Evolutionary conservation across 768 basidiomycete species (phyloP).

Genomic region (Dioszegia crocea): DNA sequence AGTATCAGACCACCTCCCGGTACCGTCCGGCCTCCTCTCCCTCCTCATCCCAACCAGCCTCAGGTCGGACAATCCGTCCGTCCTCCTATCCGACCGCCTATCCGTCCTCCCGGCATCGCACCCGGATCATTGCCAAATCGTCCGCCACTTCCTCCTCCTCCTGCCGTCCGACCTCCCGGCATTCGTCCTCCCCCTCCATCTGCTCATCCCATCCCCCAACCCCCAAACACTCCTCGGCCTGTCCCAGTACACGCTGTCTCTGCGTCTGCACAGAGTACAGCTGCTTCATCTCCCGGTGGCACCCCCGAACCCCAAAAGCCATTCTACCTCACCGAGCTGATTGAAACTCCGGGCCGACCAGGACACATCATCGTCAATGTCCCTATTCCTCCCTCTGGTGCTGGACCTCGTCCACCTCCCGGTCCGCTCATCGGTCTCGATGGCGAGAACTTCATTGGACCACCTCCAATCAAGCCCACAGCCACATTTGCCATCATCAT

Average conservation of each 20-base stretch:
- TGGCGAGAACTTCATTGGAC: conserved; percentile 47
- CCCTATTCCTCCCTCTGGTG: conserved; percentile 43
- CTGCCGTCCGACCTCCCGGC: background rate
- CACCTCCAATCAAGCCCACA: conserved; percentile 72
- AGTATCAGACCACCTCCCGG: background rate
- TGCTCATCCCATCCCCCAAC: background rate
- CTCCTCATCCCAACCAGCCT: background rate
- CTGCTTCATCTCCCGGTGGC: conserved; percentile 7
- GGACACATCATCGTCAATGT: conserved; percentile 46
- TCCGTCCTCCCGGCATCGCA: background rate
- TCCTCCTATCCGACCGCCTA: background rate
- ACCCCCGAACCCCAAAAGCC: conserved; percentile 38
- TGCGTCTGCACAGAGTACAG: conserved; percentile 2
- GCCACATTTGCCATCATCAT: conserved; percentile 89
- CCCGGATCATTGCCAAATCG: background rate
- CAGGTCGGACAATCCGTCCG: background rate
- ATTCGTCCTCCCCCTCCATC: background rate
- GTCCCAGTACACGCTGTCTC: conserved; percentile 10
- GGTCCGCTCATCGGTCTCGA: conserved; percentile 46
- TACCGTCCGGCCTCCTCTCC: background rate
- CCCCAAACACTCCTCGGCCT: conserved; percentile 6
- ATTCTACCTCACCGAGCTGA: conserved; percentile 54
- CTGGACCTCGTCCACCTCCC: conserved; percentile 42
- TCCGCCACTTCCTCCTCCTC: background rate
- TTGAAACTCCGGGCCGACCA: conserved; percentile 55